Base-by-base conservation (phyloP, 1,284 basidiomycete genomes). In the Puccinia triticina region DNA sequence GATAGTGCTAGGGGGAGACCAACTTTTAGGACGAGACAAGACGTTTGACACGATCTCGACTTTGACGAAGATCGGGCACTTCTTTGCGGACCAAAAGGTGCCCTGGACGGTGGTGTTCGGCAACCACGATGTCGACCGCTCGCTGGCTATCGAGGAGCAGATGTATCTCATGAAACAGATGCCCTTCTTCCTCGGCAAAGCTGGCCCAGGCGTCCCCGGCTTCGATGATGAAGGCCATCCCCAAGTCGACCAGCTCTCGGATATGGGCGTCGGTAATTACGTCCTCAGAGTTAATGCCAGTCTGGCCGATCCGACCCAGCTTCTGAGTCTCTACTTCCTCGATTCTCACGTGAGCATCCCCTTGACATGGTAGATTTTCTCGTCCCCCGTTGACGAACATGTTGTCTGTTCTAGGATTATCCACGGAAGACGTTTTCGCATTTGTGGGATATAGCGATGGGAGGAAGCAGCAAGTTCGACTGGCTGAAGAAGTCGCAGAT, bases 61-160 rank as follows among this genome's bases (percentile, higher is more conserved):
- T 0, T 73, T 86, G 1, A 78, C 85, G 3, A 84, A 85, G 43
- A 84, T 84, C 59, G 83, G 85, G 3, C 82, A 83, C 0, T 85
- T 85, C 0, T 53, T 86, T n/a, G 84, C 85, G 23, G 34, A 82
- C 1, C 84, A 85, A 3, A 83, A 84, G 74, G 84, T 87, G 21
- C 85, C 85, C 7, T 87, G 85, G 82, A 85, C 86, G 0, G 84
- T 85, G 14, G 85, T 87, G 53, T 61, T 85, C 32, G 86, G 86
- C 57, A 86, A 87, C 43, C 86, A 87, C 83, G 86, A 86, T 73
- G 83, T 84, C 43, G 85, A 87, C 66, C 85, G 85, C 14, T 46
- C 69, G 2, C 55, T 86, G 10, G 84, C 83, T 7, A 83, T 85
- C 21, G 72, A 77, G 0, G 84, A 86, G 23, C 85, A 86, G 81